phyloP scores from a whole-genome alignment of 495 filamentous ascomycete genomes.

The Hypoxylon trugodes region DNA sequence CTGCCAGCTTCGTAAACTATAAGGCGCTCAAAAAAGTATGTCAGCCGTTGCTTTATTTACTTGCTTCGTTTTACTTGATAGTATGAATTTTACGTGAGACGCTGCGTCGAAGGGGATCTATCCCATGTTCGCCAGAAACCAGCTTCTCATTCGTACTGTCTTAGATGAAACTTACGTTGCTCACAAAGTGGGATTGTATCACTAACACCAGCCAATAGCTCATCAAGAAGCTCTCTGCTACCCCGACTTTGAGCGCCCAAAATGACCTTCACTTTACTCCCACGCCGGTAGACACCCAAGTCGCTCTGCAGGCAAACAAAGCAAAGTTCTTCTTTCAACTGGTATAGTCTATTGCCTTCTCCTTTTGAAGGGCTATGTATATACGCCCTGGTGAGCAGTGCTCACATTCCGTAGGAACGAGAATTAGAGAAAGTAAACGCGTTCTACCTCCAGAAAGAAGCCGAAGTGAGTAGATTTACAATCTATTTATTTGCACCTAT shows the following conservation, averaged over 20 bases:
- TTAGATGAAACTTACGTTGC: slow-evolving; percentile 28
- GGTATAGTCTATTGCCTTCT: slow-evolving; percentile 59
- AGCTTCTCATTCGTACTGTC: slow-evolving; percentile 19
- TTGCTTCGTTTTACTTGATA: slow-evolving; percentile 12
- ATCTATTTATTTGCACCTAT: neutral
- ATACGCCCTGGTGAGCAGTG: neutral
- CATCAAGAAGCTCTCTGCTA: slow-evolving; percentile 96
- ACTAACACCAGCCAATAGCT: slow-evolving; percentile 68
- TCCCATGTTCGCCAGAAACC: slow-evolving; percentile 3
- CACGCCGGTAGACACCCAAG: slow-evolving; percentile 73
- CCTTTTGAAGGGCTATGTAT: neutral
- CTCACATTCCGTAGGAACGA: slow-evolving; percentile 71
- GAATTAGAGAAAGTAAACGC: slow-evolving; percentile 98
- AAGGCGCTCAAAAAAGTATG: slow-evolving; percentile 96
- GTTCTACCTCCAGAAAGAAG: slow-evolving; percentile 98
- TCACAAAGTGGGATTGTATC: slow-evolving; percentile 36
- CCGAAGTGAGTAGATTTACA: slow-evolving; percentile 71
- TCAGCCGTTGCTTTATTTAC: slow-evolving; percentile 9
- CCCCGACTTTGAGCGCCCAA: slow-evolving; percentile 79
- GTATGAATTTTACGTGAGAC: slow-evolving; percentile 1
- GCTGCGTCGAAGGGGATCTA: neutral
- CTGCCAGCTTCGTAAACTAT: slow-evolving; percentile 98
- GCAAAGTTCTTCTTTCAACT: slow-evolving; percentile 98
- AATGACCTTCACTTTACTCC: slow-evolving; percentile 64
- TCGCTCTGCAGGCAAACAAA: slow-evolving; percentile 94